phyloP scores from a whole-genome alignment of 2,329 filamentous ascomycete genomes.

The Neofusicoccum parvum region DNA sequence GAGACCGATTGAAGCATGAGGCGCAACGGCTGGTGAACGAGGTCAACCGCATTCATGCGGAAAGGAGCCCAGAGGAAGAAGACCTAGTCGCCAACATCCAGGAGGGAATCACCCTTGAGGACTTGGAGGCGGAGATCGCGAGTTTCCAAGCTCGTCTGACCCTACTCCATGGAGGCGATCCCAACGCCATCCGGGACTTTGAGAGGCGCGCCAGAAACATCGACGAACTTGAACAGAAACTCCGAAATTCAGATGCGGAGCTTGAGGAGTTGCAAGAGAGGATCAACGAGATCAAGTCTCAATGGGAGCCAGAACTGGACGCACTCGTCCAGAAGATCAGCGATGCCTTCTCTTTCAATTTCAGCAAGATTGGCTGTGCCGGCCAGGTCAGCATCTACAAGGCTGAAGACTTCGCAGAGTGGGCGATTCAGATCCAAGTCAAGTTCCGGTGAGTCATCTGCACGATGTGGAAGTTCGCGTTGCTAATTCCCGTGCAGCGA shows the following conservation, averaged over 20 bases:
- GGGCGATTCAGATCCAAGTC: constrained; percentile 92
- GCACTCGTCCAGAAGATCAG: constrained; percentile 78
- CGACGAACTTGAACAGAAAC: constrained; percentile 61
- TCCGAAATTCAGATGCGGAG: constrained; percentile 51
- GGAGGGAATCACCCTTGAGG: constrained; percentile 46
- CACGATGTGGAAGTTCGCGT: neutral
- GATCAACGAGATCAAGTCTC: constrained; percentile 67
- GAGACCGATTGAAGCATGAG: constrained; percentile 43
- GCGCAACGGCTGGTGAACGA: constrained; percentile 27
- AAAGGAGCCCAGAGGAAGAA: constrained; percentile 38
- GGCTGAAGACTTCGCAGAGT: constrained; percentile 87
- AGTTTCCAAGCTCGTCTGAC: constrained; percentile 75
- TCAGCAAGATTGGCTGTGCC: constrained; percentile 89
- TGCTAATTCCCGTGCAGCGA: constrained; percentile 54
- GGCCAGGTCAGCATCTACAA: constrained; percentile 89
- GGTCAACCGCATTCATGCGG: constrained; percentile 21
- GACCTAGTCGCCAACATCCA: constrained; percentile 27
- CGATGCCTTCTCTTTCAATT: constrained; percentile 88
- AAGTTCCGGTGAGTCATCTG: constrained; percentile 74
- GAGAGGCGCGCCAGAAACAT: constrained; percentile 60
- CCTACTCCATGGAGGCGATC: constrained; percentile 77
- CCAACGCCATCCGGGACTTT: constrained; percentile 74
- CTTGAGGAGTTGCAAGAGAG: constrained; percentile 58
- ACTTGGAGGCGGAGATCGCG: constrained; percentile 72
- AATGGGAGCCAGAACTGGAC: constrained; percentile 86